These are phyloP conservation scores for Macaranga tanarius DNA, from an alignment of 441 rosid species.

Conservation along the genomic window DNA sequence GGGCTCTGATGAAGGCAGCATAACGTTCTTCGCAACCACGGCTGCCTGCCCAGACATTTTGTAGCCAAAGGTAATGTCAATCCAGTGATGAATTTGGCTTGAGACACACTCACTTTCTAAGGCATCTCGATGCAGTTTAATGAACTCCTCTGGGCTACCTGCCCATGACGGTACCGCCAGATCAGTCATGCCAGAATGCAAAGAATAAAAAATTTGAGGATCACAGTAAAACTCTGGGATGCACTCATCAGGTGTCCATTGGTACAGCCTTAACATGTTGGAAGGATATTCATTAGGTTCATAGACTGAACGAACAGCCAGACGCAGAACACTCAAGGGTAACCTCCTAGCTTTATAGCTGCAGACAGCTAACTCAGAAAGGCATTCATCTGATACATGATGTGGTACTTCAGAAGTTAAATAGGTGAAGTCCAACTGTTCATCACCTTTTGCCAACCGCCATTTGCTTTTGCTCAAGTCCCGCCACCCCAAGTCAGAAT, in stretches of 20 bases:
- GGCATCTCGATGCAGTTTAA: constrained; percentile 82
- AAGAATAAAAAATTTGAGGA: constrained; percentile 69
- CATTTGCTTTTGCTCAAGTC: constrained; percentile 96
- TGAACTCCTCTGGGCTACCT: constrained; percentile 76
- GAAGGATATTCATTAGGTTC: constrained; percentile 99
- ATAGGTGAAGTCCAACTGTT: constrained; percentile 93
- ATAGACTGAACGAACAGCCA: constrained; percentile 92
- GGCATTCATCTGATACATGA: constrained; percentile 98
- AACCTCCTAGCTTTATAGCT: constrained; percentile 98
- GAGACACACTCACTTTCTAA: constrained; percentile 83
- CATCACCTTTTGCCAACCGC: constrained; percentile 97
- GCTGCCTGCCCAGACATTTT: constrained; percentile 93
- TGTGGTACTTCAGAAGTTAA: constrained; percentile 90
- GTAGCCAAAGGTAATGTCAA: constrained; percentile 91
- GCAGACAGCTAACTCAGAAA: constrained; percentile 98
- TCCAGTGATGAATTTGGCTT: constrained; percentile 77
- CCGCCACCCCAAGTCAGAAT: constrained; percentile 81
- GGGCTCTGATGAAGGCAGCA: constrained; percentile 80
- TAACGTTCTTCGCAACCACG: constrained; percentile 87
- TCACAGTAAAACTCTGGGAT: constrained; percentile 94
- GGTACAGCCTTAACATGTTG: constrained; percentile 89
- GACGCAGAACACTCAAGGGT: constrained; percentile 81
- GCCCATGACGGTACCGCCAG: constrained; percentile 93
- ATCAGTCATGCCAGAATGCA: constrained; percentile 86
- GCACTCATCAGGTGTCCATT: constrained; percentile 99